Evolutionary conservation across 1,139 yeast genomes (phyloP).

Genomic region (Debaryomycetaceae sp.): DNA sequence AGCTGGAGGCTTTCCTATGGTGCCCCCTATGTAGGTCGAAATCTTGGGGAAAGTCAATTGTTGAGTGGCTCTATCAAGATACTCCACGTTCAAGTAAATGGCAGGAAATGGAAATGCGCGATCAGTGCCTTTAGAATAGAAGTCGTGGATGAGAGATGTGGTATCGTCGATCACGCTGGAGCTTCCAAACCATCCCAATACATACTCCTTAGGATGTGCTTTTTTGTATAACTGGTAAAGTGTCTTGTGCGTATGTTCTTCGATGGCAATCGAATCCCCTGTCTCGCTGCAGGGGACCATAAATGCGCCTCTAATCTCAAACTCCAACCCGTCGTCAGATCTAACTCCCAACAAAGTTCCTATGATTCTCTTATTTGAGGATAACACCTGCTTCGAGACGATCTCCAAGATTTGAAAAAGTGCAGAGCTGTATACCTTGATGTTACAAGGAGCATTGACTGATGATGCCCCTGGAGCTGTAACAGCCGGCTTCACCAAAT

Average conservation of each 20-base stretch:
- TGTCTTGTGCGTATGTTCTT: conserved; percentile 68
- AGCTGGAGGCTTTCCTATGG: conserved; percentile 55
- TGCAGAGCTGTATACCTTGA: conserved; percentile 65
- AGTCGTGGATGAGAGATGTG: conserved; percentile 82
- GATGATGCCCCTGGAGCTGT: conserved; percentile 52
- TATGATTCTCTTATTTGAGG: conserved; percentile 58
- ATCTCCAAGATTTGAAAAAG: conserved; percentile 63
- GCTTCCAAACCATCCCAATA: conserved; percentile 89
- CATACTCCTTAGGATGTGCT: conserved; percentile 75
- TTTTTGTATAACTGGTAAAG: conserved; percentile 72
- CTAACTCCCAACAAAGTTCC: conserved; percentile 82
- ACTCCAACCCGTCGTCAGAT: conserved; percentile 80
- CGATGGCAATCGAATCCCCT: conserved; percentile 70
- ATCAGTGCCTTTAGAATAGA: conserved; percentile 67
- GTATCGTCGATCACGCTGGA: conserved; percentile 60
- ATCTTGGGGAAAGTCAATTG: conserved; percentile 42
- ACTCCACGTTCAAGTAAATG: conserved; percentile 63
- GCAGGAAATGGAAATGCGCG: conserved; percentile 77
- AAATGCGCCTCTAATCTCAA: conserved; percentile 74
- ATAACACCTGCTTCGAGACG: conserved; percentile 41
- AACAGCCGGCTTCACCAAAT: conserved; percentile 60
- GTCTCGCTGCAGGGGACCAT: conserved; percentile 83
- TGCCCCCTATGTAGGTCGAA: conserved; percentile 71
- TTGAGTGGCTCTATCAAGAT: conserved; percentile 32
- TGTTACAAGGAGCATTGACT: conserved; percentile 45